Evolutionary conservation across 2,329 filamentous ascomycete genomes (phyloP).

Genomic region (Xylaria sp.): DNA sequence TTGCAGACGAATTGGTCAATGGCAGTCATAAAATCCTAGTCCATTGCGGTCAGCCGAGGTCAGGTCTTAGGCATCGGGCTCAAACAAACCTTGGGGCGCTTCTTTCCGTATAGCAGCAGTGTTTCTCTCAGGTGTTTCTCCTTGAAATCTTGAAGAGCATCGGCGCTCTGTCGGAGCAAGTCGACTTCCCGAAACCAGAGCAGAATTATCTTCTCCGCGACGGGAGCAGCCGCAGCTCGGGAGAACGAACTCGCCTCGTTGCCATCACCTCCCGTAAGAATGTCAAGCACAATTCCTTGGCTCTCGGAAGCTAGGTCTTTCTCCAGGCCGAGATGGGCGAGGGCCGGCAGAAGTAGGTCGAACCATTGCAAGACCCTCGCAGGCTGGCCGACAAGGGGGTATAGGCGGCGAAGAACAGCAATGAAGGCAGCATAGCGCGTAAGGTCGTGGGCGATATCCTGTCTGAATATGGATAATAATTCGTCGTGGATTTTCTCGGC

Average conservation of each 20-base stretch:
- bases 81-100: conserved; percentile 67
- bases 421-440: conserved; percentile 75
- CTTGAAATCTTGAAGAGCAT: conserved; percentile 56
- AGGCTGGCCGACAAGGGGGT: conserved; percentile 71
- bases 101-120: conserved; percentile 73
- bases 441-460: conserved; percentile 67
- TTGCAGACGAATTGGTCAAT: conserved; percentile 75
- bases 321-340: conserved; percentile 67
- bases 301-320: conserved; percentile 73
- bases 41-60: conserved; percentile 41
- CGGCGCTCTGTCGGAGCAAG: conserved; percentile 51
- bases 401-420: conserved; percentile 71
- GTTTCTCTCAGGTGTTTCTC: conserved; percentile 63
- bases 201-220: conserved; percentile 62
- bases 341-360: conserved; percentile 69
- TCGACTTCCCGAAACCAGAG: conserved; percentile 66
- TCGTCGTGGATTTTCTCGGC: conserved; percentile 81
- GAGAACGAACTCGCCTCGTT: conserved; percentile 58
- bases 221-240: conserved; percentile 54
- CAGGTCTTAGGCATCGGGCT: conserved; percentile 16
- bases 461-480: conserved; percentile 73
- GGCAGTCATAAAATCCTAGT: conserved; percentile 72
- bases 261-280: conserved; percentile 72
- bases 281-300: conserved; percentile 70
- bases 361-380: conserved; percentile 78